Base-by-base conservation (phyloP, 345 rosid species). In the Brassica rapa region DNA sequence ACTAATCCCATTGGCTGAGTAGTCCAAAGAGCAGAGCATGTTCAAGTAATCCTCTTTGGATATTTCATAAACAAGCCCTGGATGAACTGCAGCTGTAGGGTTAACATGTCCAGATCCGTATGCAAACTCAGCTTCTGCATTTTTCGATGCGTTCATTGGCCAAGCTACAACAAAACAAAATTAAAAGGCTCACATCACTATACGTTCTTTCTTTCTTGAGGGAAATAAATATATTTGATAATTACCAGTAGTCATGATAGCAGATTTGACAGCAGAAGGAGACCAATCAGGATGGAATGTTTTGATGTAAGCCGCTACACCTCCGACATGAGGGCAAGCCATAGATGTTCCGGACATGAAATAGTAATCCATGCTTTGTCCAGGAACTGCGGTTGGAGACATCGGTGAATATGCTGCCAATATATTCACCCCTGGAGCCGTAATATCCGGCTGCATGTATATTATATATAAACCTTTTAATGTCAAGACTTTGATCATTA, bases 181-280 rank as follows among this genome's bases (percentile, higher is more conserved):
- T 29, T 29, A 32, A 10, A 29, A 56, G 12, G 61, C n/a, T 33
- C 49, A 16, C 21, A 35, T 62, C 27, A 61, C 5, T 5, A 10
- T 2, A 53, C 33, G 4, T 21, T 35, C 0, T 8, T 15, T 59
- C 3, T 25, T 62, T 16, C 74, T 39, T 6, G 1, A 24, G 29
- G 29, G 62, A 56, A 0, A 35, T 62, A 0, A 6, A 51, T 70
- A 66, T 4, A 6, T 7, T 0, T n/a, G 53, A 16, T 56, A 62
- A 56, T 49, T 86, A 90, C 92, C 91, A 0, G 92, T 87, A 19
- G 95, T 90, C 91, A 90, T 88, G 84, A 87, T 90, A 23, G 92
- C 92, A 21, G 95, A 90, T 85, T 85, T 87, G 66, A 88, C 59
- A 5, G 91, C 89, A 8, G 95, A 79, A 16, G 91, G 78, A 5